phyloP scores from a whole-genome alignment of 2,329 filamentous ascomycete species.

The Penicillium capsulatum region DNA sequence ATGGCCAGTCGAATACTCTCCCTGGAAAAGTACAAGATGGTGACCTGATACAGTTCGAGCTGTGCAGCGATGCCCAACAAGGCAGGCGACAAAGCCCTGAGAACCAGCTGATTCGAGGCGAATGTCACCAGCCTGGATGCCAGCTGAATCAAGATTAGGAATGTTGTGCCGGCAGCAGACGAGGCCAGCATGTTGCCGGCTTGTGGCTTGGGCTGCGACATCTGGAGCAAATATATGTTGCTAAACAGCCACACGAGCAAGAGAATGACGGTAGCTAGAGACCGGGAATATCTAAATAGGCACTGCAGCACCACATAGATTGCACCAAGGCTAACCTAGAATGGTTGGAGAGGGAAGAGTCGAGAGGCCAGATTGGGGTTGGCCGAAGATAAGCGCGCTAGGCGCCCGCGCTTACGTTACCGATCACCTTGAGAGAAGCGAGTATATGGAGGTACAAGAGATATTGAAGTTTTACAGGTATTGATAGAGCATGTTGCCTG shows the following conservation, averaged over 20 bases:
- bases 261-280: too few relatives aligned
- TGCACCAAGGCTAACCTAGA: too few relatives aligned
- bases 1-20: slow-evolving; percentile 89
- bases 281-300: too few relatives aligned
- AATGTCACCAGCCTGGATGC: slow-evolving; percentile 86
- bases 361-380: not conserved
- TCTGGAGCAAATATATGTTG: slow-evolving; percentile 5
- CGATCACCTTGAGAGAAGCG: too few relatives aligned
- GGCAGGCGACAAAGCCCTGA: slow-evolving; percentile 81
- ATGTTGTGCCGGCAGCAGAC: slow-evolving; percentile 66
- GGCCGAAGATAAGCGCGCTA: not conserved
- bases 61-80: slow-evolving; percentile 83
- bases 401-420: too few relatives aligned
- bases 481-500: not conserved
- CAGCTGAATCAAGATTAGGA: slow-evolving; percentile 84
- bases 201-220: slow-evolving; percentile 14
- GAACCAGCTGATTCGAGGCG: slow-evolving; percentile 80
- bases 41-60: slow-evolving; percentile 87
- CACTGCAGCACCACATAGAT: too few relatives aligned
- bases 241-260: too few relatives aligned
- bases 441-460: too few relatives aligned
- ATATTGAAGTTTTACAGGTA: too few relatives aligned
- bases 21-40: slow-evolving; percentile 88
- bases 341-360: too few relatives aligned
- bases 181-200: slow-evolving; percentile 24